These are phyloP conservation scores for Cryphonectria naterciae DNA, from an alignment of 2,329 filamentous ascomycete genomes.

Conservation along the genomic window DNA sequence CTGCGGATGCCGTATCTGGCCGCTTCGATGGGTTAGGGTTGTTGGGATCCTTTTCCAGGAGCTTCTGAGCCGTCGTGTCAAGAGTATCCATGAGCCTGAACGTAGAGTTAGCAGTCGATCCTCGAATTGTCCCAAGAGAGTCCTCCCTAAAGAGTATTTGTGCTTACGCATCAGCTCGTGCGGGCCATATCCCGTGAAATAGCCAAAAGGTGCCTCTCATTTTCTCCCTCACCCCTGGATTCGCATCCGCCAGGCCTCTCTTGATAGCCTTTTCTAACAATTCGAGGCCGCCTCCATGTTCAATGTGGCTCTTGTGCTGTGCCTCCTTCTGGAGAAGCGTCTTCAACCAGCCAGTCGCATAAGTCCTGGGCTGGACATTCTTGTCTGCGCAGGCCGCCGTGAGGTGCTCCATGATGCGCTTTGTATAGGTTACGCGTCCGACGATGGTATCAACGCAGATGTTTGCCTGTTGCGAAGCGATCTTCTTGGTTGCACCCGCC, in stretches of 20 bases:
- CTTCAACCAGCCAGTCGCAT: conserved; percentile 80
- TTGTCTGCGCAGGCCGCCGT: conserved; percentile 86
- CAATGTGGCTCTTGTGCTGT: conserved; percentile 78
- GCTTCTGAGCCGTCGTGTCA: conserved; percentile 76
- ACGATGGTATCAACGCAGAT: conserved; percentile 80
- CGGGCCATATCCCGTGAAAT: conserved; percentile 77
- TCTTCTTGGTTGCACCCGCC: conserved; percentile 88
- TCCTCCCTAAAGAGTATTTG: not conserved
- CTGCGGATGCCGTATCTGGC: conserved; percentile 47
- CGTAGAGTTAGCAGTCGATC: conserved; percentile 29
- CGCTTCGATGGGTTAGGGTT: conserved; percentile 75
- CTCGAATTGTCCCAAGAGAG: not conserved
- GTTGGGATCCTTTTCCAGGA: conserved; percentile 80
- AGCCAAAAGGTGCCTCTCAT: conserved; percentile 87
- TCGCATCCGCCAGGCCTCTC: conserved; percentile 85
- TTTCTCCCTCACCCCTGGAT: conserved; percentile 85
- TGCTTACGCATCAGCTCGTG: conserved; percentile 72
- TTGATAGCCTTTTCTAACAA: conserved; percentile 85
- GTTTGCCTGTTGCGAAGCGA: conserved; percentile 83
- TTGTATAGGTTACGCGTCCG: conserved; percentile 76
- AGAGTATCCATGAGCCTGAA: conserved; percentile 75
- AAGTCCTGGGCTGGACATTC: conserved; percentile 84
- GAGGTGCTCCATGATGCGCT: conserved; percentile 83
- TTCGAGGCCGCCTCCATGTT: conserved; percentile 83
- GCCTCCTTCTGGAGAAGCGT: conserved; percentile 78